Conservation (phyloP, 345 rosid species). For the Eutrema japonicum region DNA sequence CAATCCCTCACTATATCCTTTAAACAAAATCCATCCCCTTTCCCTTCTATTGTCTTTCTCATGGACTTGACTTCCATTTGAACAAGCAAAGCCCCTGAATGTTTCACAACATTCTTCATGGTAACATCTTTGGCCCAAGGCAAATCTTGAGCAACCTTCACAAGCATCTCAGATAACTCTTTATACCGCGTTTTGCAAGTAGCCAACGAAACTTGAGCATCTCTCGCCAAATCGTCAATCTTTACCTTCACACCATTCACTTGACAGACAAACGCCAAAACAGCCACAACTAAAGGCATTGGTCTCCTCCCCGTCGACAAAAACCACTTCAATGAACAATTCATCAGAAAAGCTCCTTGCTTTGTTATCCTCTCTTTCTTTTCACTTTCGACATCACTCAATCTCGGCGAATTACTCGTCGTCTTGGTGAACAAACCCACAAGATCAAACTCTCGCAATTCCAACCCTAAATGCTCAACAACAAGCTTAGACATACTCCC, state of each 20-base stretch:
- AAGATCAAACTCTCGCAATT: slow-evolving; percentile 59
- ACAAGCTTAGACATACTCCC: slow-evolving; percentile 75
- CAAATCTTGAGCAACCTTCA: slow-evolving; percentile 68
- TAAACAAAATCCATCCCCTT: slow-evolving; percentile 35
- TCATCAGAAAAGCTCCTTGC: slow-evolving; percentile 76
- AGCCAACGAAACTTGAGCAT: slow-evolving; percentile 44
- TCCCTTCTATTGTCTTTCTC: slow-evolving; percentile 41
- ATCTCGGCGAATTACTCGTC: slow-evolving; percentile 36
- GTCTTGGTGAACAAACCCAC: slow-evolving; percentile 56
- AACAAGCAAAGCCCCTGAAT: slow-evolving; percentile 59
- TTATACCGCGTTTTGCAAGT: slow-evolving; percentile 60
- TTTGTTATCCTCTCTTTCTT: slow-evolving; percentile 52
- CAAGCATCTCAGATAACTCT: slow-evolving; percentile 67
- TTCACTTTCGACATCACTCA: slow-evolving; percentile 48
- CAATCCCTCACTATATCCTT: slow-evolving; percentile 49
- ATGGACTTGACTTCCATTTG: slow-evolving; percentile 72
- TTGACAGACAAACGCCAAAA: slow-evolving; percentile 65
- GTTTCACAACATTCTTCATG: slow-evolving; percentile 66
- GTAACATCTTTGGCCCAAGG: slow-evolving; percentile 88
- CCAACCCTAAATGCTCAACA: slow-evolving; percentile 54
- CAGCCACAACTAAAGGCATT: slow-evolving; percentile 71
- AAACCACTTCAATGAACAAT: slow-evolving; percentile 79
- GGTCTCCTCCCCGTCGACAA: slow-evolving; percentile 79
- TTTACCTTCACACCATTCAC: slow-evolving; percentile 56
- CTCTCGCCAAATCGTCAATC: slow-evolving; percentile 61